These are phyloP conservation scores for Alternaria atra DNA, from an alignment of 2,329 filamentous ascomycete species.

Conservation along the genomic window DNA sequence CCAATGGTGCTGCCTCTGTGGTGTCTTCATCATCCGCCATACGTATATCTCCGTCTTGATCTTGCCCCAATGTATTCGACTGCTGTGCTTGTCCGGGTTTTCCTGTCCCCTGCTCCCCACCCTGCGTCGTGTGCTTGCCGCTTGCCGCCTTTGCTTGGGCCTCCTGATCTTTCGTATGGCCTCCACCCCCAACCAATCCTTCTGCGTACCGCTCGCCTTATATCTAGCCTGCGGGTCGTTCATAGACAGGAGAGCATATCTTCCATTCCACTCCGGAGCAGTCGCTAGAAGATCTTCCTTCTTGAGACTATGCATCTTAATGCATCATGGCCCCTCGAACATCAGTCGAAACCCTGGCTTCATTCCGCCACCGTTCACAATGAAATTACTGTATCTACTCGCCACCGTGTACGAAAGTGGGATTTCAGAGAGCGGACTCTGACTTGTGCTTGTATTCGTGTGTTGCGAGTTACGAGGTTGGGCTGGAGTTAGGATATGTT, in stretches of 20 bases:
- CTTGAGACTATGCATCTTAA: not conserved
- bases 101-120: not conserved
- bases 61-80: not conserved
- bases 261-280: not conserved
- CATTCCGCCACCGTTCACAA: not conserved
- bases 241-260: not conserved
- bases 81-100: not conserved
- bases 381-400: not conserved
- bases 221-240: too few relatives aligned
- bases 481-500: not conserved
- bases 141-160: not conserved
- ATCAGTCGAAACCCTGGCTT: not conserved
- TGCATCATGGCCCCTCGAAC: not conserved
- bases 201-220: not conserved
- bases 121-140: not conserved
- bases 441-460: not conserved
- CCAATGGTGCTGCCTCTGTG: not conserved
- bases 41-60: not conserved
- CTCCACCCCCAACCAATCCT: not conserved
- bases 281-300: not conserved
- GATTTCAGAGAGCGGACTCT: not conserved
- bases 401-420: not conserved
- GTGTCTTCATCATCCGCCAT: not conserved
- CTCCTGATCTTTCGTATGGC: not conserved
- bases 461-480: accelerated